phyloP scores from a whole-genome alignment of 306 rosid species.

The Prunus davidiana region DNA sequence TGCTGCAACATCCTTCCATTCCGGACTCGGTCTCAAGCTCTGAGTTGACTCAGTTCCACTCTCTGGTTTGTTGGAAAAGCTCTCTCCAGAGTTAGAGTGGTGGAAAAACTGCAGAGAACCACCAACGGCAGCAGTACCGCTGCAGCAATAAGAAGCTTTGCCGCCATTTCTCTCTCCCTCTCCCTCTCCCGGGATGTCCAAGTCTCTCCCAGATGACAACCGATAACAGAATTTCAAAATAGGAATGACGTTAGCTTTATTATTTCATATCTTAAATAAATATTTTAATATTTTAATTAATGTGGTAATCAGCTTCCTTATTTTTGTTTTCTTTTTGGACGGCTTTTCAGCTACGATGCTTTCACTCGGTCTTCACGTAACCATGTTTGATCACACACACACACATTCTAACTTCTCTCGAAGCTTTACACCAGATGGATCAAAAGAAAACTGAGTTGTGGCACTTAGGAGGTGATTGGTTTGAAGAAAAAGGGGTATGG shows the following conservation, averaged over 20 bases:
- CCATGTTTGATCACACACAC: no score
- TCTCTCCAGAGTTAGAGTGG: conserved; percentile 49
- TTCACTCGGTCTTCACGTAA: neutral
- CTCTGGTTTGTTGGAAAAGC: conserved; percentile 57
- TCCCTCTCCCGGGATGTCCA: neutral
- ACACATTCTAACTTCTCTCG: no score
- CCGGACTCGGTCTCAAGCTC: conserved; percentile 50
- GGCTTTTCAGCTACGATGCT: neutral
- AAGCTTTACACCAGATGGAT: no score
- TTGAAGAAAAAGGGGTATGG: no score
- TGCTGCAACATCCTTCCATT: conserved; percentile 46
- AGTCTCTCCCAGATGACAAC: neutral
- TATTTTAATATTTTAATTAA: neutral
- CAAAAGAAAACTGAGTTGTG: no score
- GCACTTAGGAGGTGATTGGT: no score
- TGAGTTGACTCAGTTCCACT: conserved; percentile 51
- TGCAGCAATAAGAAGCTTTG: conserved; percentile 8
- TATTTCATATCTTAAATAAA: neutral
- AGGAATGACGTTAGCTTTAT: neutral
- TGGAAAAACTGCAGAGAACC: conserved; percentile 39
- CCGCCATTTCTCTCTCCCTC: conserved; percentile 28
- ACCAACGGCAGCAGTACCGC: conserved; percentile 10
- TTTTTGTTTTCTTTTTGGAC: neutral
- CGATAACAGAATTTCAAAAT: neutral
- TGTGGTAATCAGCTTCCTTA: neutral